phyloP scores from a whole-genome alignment of 2,329 filamentous ascomycete species.

The Coniella vitis region DNA sequence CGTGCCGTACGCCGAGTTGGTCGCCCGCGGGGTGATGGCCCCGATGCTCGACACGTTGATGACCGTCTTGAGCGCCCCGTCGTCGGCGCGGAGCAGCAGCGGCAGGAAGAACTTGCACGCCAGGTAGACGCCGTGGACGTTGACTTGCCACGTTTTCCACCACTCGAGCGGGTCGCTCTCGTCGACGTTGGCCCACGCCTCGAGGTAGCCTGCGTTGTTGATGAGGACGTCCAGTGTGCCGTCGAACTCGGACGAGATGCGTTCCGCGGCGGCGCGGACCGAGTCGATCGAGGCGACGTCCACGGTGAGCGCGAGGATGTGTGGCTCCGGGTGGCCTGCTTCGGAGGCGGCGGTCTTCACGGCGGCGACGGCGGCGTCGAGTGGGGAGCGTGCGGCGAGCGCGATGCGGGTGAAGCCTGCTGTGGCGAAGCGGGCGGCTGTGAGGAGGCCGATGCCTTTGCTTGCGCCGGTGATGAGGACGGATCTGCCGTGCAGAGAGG shows the following conservation, averaged over 20 bases:
- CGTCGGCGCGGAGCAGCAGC: conserved; percentile 29
- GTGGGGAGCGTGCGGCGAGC: conserved; percentile 42
- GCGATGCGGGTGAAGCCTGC: conserved; percentile 43
- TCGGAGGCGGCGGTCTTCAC: conserved; percentile 29
- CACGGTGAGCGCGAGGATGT: too few species aligned
- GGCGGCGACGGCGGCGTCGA: conserved; percentile 31
- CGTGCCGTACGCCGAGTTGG: conserved; percentile 38
- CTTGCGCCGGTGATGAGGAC: conserved; percentile 44
- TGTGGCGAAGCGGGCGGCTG: conserved; percentile 41
- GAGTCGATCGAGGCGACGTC: too few species aligned
- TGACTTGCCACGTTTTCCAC: conserved; percentile 42
- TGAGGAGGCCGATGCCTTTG: conserved; percentile 41
- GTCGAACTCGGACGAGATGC: conserved; percentile 20
- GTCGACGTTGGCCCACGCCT: conserved; percentile 27
- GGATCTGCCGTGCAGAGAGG: conserved; percentile 22
- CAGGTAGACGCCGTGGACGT: conserved; percentile 42
- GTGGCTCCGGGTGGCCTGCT: too few species aligned
- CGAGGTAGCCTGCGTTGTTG: conserved; percentile 31
- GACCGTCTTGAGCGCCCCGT: conserved; percentile 34
- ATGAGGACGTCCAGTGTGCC: conserved; percentile 30
- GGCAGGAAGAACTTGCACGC: conserved; percentile 42
- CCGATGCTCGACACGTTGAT: conserved; percentile 35
- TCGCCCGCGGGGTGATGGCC: conserved; percentile 25
- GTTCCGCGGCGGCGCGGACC: conserved; percentile 26
- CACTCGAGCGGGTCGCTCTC: conserved; percentile 36